Conservation (phyloP, 306 rosid species). For the Glycyrrhiza uralensis region DNA sequence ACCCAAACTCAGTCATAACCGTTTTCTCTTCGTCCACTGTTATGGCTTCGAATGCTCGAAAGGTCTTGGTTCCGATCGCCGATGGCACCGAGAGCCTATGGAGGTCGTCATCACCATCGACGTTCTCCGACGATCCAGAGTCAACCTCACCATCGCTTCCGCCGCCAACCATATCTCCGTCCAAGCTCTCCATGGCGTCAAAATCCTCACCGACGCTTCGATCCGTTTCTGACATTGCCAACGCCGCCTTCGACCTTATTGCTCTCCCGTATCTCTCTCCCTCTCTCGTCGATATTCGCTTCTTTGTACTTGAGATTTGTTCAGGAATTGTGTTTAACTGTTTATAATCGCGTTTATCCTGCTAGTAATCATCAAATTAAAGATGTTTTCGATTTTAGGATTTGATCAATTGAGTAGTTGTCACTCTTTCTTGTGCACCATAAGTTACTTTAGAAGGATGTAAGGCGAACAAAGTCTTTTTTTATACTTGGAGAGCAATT, state of each 20-base stretch:
- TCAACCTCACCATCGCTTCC: constrained; percentile 82
- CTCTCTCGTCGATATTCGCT: neutral
- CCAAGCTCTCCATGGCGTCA: constrained; percentile 66
- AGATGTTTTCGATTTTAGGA: neutral
- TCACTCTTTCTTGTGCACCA: neutral
- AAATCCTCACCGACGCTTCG: constrained; percentile 73
- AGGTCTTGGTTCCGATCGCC: constrained; percentile 89
- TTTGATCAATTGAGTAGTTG: neutral
- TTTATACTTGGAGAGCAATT: too few relatives aligned
- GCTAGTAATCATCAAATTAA: neutral
- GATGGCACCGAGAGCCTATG: constrained; percentile 85
- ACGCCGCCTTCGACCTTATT: constrained; percentile 63
- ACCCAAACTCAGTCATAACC: neutral
- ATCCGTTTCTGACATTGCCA: constrained; percentile 55
- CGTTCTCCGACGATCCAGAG: constrained; percentile 89
- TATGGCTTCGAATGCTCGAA: neutral
- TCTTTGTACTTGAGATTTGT: neutral
- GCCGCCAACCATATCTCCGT: constrained; percentile 57
- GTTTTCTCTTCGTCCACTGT: neutral
- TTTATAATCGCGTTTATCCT: neutral
- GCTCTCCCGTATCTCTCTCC: constrained; percentile 55
- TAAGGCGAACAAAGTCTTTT: too few relatives aligned
- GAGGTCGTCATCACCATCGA: constrained; percentile 83
- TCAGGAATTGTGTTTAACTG: neutral
- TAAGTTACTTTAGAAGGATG: too few relatives aligned